Evolutionary conservation across 1,284 basidiomycete genomes (phyloP), one percentile per base, ranked within the genome.

Genomic region (Cryptococcus neoformans): DNA sequence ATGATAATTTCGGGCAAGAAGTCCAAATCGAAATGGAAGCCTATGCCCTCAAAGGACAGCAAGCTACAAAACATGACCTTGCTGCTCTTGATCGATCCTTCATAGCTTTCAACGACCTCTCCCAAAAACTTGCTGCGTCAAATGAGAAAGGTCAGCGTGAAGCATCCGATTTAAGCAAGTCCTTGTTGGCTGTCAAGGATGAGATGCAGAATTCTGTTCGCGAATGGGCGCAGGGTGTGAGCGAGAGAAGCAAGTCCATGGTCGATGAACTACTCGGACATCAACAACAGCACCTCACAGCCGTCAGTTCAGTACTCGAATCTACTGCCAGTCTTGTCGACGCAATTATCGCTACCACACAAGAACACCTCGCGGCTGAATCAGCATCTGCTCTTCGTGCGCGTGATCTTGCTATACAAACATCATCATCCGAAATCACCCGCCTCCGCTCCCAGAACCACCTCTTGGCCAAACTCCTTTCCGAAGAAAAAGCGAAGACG

Each of bases 391-490:
- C 84, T 3, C 73, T 78, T 21, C 80, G 84, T 53, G 80, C 84
- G 3, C 83, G 83, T 56, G 67, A 77, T 4, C 71, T 85, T 38
- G 80, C 83, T 0, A 79, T 83, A 10, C 79, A 79, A 47, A 80
- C 83, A 3, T 81, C 83, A 0, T 77, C 81, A 16, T 76, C 81
- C 5, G 89, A 92, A 78, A 82, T 90, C 38, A 69, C 77, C 1
- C 84, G 85, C 28, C 79, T 95, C 17, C 83, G 82, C 58, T 79
- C 83, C 49, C 90, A 93, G 70, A 94, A 94, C 67, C 80, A 80
- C n/a, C 74, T 82, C 1, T 80, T 96, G 36, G 75, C 78, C 1
- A 79, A 80, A 28, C 78, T 90, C 59, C 77, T 94, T 3, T 82
- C 85, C 59, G 77, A 82, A 4, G 89, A 94, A 74, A 84, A 83